Percentiles rank a stretch among this genome's conserved stretches.
Conservation (phyloP, 768 basidiomycete species). For the Termitomyces sp. region DNA sequence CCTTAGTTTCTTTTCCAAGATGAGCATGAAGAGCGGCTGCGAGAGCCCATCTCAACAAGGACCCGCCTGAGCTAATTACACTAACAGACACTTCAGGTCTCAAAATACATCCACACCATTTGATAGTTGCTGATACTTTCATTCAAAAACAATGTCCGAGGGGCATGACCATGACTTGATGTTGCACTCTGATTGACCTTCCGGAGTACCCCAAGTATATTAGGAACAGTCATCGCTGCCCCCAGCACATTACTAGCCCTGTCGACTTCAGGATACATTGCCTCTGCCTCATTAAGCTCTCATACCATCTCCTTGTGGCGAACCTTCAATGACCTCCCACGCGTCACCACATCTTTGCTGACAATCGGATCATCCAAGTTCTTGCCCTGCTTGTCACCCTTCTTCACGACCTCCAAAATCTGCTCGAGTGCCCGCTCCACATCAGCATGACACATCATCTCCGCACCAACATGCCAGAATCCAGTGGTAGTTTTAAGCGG, state of each 20-base stretch:
- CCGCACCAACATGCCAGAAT: neutral
- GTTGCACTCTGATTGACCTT: conserved; percentile 30
- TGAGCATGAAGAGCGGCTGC: conserved; percentile 58
- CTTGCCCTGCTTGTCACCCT: too few species aligned
- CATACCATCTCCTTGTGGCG: conserved; percentile 20
- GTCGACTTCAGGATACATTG: conserved; percentile 9
- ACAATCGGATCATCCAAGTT: conserved; percentile 2
- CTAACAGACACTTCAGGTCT: conserved; percentile 43
- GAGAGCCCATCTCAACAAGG: conserved; percentile 63
- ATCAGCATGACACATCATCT: too few species aligned
- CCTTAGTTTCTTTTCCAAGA: conserved; percentile 32
- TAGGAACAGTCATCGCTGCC: conserved; percentile 33
- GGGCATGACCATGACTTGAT: conserved; percentile 29
- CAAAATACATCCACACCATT: conserved; percentile 52
- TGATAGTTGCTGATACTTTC: conserved; percentile 58
- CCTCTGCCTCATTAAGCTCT: conserved; percentile 25
- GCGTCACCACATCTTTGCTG: conserved; percentile 11
- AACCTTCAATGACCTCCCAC: conserved; percentile 9
- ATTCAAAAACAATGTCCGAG: conserved; percentile 45
- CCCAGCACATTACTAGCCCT: conserved; percentile 3
- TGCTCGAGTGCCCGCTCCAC: too few species aligned
- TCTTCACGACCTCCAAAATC: neutral
- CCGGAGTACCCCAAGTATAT: conserved; percentile 45
- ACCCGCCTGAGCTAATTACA: conserved; percentile 53
- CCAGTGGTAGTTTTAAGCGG: conserved; percentile 48